Conservation (phyloP, 83 land plant genomes). For the Diphasiastrum complanatum region DNA sequence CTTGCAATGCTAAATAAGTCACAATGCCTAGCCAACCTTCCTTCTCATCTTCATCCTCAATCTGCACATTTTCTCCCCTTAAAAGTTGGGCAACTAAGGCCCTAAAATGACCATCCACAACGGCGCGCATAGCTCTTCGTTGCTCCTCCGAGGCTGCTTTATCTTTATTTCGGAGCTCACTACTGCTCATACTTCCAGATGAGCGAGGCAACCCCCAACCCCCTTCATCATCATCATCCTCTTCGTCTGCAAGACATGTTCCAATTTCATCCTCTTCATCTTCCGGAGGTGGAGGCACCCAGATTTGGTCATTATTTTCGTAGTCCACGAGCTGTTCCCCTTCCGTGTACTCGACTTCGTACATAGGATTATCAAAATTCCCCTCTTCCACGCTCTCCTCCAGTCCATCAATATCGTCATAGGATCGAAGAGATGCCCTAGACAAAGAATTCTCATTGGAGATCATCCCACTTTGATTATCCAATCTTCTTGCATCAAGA, state of each 20-base stretch:
- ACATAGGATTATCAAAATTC: too few species aligned
- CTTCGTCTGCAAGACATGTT: slow-evolving; percentile 36
- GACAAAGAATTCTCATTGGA: too few species aligned
- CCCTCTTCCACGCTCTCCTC: too few species aligned
- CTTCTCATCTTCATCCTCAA: slow-evolving; percentile 42
- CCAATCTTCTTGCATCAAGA: too few species aligned
- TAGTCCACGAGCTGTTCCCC: too few species aligned
- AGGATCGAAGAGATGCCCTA: too few species aligned
- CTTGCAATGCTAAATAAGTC: slow-evolving; percentile 67
- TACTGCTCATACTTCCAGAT: slow-evolving; percentile 36
- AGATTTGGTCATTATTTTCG: too few species aligned
- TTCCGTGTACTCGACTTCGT: too few species aligned
- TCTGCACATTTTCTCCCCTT: slow-evolving; percentile 37
- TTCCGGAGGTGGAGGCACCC: slow-evolving; percentile 53
- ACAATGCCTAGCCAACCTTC: slow-evolving; percentile 70
- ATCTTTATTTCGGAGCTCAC: slow-evolving; percentile 36
- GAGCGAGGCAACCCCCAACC: slow-evolving; percentile 42
- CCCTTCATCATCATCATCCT: slow-evolving; percentile 53
- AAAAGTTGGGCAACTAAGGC: slow-evolving; percentile 46
- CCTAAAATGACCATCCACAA: slow-evolving; percentile 53
- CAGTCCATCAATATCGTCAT: too few species aligned
- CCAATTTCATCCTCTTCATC: slow-evolving; percentile 45
- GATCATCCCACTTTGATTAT: too few species aligned
- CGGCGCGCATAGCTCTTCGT: slow-evolving; percentile 46
- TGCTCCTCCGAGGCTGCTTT: slow-evolving; percentile 29